Base-by-base conservation (phyloP, 345 rosid species). In the Adansonia digitata region DNA sequence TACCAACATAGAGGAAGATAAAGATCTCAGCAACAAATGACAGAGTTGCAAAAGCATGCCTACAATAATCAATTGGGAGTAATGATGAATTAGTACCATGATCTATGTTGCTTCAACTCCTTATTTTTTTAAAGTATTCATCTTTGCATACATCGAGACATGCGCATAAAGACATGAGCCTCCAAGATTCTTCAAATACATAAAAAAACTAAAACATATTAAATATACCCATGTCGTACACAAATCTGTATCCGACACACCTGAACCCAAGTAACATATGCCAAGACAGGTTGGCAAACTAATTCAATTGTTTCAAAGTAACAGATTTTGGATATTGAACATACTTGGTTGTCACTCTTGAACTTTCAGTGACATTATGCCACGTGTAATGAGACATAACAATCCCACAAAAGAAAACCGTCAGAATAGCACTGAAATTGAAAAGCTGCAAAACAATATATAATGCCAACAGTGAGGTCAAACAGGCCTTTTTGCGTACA, bases 351-450 rank as follows among this genome's bases (percentile, higher is more conserved):
- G 97, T 92, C 45, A 94, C 95, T 81, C 95, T 91, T 65, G 97
- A 94, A 72, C 95, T 86, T n/a, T n/a, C n/a, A n/a, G n/a, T n/a
- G n/a, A n/a, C n/a, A n/a, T 75, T 92, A 71, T 94, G 97, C 98
- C 98, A 92, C 15, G 98, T 94, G 73, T 92, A 94, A 65, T 92
- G 97, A 62, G 98, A 92, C 98, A 94, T 94, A 60, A 87, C 91
- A 71, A 94, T 94, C 75, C 98, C 98, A n/a, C n/a, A n/a, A 72
- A 94, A 94, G 88, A 94, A 94, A 8, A 94, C 97, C 0, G 98
- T 92, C 80, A 94, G 92, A 77, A 94, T 94, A 75, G 90, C 95
- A 74, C 98, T 94, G 35, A 94, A 82, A 77, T 87, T 48, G 81
- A 86, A 92, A 56, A 94, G 81, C 98, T 94, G 88, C 85, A 89